These are phyloP conservation scores for Cutaneotrichosporon sp. DNA, from an alignment of 1,284 basidiomycete species.

Conservation along the genomic window DNA sequence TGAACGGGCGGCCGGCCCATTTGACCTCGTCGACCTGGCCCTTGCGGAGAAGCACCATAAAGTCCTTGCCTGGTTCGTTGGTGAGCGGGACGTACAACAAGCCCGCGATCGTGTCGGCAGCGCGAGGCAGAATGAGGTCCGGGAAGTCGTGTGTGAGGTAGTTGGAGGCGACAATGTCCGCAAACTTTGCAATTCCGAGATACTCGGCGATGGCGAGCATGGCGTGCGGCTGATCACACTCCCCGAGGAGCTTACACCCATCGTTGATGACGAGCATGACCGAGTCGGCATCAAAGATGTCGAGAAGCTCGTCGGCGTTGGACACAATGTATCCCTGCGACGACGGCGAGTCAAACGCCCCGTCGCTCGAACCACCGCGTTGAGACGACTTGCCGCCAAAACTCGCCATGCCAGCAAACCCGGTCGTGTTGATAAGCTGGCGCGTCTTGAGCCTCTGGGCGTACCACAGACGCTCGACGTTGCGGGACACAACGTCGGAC, in stretches of 20 bases:
- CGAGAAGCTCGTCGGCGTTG: slow-evolving; percentile 78
- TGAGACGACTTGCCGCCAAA: not conserved
- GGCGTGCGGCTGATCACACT: slow-evolving; percentile 71
- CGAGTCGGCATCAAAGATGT: slow-evolving; percentile 79
- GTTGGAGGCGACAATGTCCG: slow-evolving; percentile 65
- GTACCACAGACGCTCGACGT: slow-evolving; percentile 79
- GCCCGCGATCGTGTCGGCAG: slow-evolving; percentile 73
- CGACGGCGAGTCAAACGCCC: not conserved
- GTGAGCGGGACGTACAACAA: slow-evolving; percentile 76
- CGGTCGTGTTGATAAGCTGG: slow-evolving; percentile 57
- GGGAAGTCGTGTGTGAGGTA: slow-evolving; percentile 70
- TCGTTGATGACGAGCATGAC: slow-evolving; percentile 82
- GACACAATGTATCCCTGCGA: slow-evolving; percentile 73
- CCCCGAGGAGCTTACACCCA: slow-evolving; percentile 79
- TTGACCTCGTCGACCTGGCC: slow-evolving; percentile 70
- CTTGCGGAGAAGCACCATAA: slow-evolving; percentile 77
- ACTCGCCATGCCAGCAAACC: not conserved
- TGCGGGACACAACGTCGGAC: slow-evolving; percentile 77
- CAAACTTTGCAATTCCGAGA: slow-evolving; percentile 71
- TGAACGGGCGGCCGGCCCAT: slow-evolving; percentile 77
- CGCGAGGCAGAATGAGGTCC: slow-evolving; percentile 68
- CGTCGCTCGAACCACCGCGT: not conserved
- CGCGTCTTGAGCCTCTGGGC: slow-evolving; percentile 73
- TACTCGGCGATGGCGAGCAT: slow-evolving; percentile 81
- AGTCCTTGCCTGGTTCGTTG: slow-evolving; percentile 62